Evolutionary conservation across 768 basidiomycete species (phyloP), one percentile per base, ranked within the genome.

Genomic region (Phallus indusiatus): DNA sequence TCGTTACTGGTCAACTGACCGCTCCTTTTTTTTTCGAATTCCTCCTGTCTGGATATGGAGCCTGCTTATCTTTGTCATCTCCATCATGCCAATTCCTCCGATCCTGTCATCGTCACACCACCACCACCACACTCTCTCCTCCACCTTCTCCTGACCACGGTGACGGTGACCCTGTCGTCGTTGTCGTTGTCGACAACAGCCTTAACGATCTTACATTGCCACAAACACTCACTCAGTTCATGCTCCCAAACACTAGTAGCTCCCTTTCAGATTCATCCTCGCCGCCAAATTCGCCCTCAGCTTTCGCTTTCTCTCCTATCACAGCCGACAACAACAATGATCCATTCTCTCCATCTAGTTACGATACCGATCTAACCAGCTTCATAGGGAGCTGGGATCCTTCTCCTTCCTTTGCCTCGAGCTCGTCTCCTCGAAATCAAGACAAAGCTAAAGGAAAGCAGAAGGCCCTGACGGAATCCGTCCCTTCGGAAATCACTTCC

Each of bases 311-410:
- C 47, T 57, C 56, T 17, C 56, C 56, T 17, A n/a, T 21, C 9
- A n/a, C 17, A n/a, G 33, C 14, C 42, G 20, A 20, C 22, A 35
- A 54, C 28, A n/a, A 20, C 22, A 35, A 54, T n/a, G 33, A 48
- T 6, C 18, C 9, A 4, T 48, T 17, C 21, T 46, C 24, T 35
- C 42, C 47, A 5, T 18, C 56, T 17, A 57, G 56, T 47, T 57
- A 57, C 20, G 47, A 49, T 28, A 57, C 56, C 18, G 56, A 57
- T 50, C 33, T 57, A 14, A 57, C 47, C 18, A 57, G 56, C 48
- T 28, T 50, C 10, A 35, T 50, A 28, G 56, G 56, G 8, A 57
- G 56, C 47, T 57, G 56, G 56, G 48, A 50, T 17, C 34, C 18
- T 2, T 16, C 12, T 16, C 18, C 50, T 14, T 2, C 14, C 50